A percentile compares a stretch with the other conserved stretches of the same genome.
phyloP scores from a whole-genome alignment of 1,139 yeast species.

The Pichia sp. region DNA sequence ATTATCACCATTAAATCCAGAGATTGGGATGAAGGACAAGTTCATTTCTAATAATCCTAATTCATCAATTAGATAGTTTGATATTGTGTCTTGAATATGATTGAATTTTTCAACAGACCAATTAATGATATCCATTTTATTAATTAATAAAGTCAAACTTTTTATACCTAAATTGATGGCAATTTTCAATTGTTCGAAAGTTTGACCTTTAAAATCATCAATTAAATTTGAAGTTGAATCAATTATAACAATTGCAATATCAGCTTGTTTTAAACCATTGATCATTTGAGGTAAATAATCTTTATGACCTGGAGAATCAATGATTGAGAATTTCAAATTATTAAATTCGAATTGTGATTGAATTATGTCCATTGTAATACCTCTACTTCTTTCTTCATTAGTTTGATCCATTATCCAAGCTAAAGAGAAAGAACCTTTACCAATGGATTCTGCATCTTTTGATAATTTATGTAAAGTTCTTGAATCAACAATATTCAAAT shows the following conservation, averaged over 20 bases:
- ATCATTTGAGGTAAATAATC: conserved; percentile 99
- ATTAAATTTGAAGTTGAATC: conserved; percentile 85
- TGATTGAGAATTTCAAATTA: conserved; percentile 65
- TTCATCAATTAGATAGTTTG: conserved; percentile 30
- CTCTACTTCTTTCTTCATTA: conserved; percentile 77
- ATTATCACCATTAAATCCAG: conserved; percentile 81
- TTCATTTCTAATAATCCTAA: conserved; percentile 53
- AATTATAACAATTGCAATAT: conserved; percentile 63
- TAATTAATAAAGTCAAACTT: conserved; percentile 68
- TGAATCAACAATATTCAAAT: conserved; percentile 73
- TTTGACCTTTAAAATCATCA: conserved; percentile 62
- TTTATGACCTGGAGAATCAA: conserved; percentile 97
- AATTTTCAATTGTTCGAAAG: conserved; percentile 84
- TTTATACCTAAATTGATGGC: conserved; percentile 82
- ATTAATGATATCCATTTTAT: conserved; percentile 66
- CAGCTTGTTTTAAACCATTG: conserved; percentile 92
- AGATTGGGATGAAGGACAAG: conserved; percentile 69
- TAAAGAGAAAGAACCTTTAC: conserved; percentile 88
- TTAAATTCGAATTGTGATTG: conserved; percentile 75
- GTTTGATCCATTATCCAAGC: conserved; percentile 99
- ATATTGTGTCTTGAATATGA: conserved; percentile 55
- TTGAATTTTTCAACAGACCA: conserved; percentile 53
- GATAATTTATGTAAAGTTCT: conserved; percentile 70
- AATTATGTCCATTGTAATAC: conserved; percentile 89
- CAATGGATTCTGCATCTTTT: conserved; percentile 73